Evolutionary conservation across 805 yeast genomes (phyloP).

Genomic region (Schwanniomyces yamadae): DNA sequence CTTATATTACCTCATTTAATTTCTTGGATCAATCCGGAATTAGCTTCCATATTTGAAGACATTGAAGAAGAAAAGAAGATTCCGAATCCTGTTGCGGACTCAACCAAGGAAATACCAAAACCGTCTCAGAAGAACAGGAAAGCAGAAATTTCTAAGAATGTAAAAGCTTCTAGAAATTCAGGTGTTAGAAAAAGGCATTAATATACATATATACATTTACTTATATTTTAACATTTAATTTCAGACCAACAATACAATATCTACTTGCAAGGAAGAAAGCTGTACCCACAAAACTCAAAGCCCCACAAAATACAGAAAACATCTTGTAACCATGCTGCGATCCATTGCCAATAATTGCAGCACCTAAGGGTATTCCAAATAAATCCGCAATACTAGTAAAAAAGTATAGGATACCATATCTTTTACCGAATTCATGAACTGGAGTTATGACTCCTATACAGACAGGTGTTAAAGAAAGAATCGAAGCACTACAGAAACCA

Average conservation of each 20-base stretch:
- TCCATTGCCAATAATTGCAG: constrained; percentile 35
- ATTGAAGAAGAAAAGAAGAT: constrained; percentile 8
- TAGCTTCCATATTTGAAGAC: constrained; percentile 31
- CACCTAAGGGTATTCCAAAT: constrained; percentile 37
- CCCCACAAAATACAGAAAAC: constrained; percentile 35
- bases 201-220: neutral
- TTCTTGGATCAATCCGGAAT: constrained; percentile 33
- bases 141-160: neutral
- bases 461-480: constrained; percentile 64
- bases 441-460: constrained; percentile 65
- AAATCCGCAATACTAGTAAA: constrained; percentile 47
- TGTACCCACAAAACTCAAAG: constrained; percentile 25
- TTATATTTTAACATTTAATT: constrained; percentile 21
- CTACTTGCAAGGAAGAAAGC: constrained; percentile 31
- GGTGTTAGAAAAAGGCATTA: neutral
- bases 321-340: constrained; percentile 23
- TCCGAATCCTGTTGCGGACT: no score
- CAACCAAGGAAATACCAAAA: neutral
- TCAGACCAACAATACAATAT: constrained; percentile 29
- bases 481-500: constrained; percentile 63
- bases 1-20: constrained; percentile 34
- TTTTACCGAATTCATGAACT: constrained; percentile 62
- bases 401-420: constrained; percentile 67
- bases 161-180: neutral
- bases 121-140: neutral